phyloP scores from a whole-genome alignment of 2,329 filamentous ascomycete genomes.

The Trichoderma sp. region DNA sequence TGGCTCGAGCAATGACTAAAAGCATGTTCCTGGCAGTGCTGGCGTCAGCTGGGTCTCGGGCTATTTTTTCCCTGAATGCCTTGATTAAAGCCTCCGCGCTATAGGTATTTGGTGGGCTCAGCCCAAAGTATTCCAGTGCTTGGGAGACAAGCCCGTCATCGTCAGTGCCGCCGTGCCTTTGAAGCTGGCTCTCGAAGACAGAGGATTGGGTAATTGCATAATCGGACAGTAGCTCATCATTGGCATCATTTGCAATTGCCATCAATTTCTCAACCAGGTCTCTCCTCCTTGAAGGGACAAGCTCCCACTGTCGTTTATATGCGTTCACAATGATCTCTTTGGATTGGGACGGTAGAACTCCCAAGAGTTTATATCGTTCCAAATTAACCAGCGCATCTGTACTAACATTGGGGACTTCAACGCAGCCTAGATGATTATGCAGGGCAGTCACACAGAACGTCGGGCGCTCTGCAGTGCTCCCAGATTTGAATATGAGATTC shows the following conservation, averaged over 20 bases:
- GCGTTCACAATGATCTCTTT: constrained; percentile 38
- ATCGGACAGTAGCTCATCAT: constrained; percentile 36
- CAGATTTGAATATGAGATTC: constrained; percentile 38
- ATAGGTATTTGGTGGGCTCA: constrained; percentile 37
- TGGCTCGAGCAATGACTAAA: constrained; percentile 33
- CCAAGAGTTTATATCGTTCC: constrained; percentile 36
- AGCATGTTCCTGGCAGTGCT: constrained; percentile 35
- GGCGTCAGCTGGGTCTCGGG: constrained; percentile 32
- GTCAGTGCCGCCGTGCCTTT: constrained; percentile 28
- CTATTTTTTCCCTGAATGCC: constrained; percentile 36
- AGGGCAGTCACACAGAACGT: constrained; percentile 33
- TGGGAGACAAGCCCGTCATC: constrained; percentile 34
- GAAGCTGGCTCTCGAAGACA: constrained; percentile 38
- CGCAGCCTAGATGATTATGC: constrained; percentile 32
- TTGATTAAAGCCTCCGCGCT: constrained; percentile 34
- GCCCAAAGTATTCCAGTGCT: constrained; percentile 35
- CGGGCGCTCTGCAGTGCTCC: constrained; percentile 31
- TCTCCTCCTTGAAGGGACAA: constrained; percentile 31
- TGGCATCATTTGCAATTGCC: constrained; percentile 35
- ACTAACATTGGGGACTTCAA: constrained; percentile 30
- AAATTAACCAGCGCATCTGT: constrained; percentile 32
- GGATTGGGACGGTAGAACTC: constrained; percentile 37
- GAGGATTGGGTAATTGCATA: constrained; percentile 40
- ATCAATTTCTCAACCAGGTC: constrained; percentile 35
- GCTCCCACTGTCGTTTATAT: constrained; percentile 42